Conservation (phyloP, 345 rosid genomes). For the Rhodamnia rubescens region DNA sequence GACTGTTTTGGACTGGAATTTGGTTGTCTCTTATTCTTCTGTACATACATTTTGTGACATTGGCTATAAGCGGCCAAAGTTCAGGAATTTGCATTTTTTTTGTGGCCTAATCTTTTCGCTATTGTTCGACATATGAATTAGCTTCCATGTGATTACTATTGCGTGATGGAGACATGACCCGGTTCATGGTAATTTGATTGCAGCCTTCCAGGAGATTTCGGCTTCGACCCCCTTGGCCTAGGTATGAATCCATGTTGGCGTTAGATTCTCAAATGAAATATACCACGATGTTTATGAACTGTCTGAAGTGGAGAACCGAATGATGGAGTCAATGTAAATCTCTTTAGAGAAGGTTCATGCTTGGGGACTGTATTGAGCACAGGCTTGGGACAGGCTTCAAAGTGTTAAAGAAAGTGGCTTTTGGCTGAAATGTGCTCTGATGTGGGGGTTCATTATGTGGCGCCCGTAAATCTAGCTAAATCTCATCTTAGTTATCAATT, state of each 20-base stretch:
- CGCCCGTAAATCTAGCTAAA: background rate
- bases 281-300: background rate
- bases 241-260: constrained; percentile 19
- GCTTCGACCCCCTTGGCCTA: constrained; percentile 86
- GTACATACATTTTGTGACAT: background rate
- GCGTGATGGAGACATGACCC: background rate
- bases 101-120: background rate
- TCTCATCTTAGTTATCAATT: background rate
- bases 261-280: background rate
- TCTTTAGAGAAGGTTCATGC: background rate
- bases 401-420: background rate
- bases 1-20: background rate
- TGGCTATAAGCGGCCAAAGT: background rate
- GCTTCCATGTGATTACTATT: background rate
- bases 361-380: background rate
- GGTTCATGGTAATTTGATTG: background rate
- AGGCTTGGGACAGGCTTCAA: background rate
- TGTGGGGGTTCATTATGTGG: background rate
- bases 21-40: background rate
- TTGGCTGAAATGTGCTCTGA: background rate
- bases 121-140: background rate
- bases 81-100: background rate
- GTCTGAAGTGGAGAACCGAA: background rate
- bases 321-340: background rate
- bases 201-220: constrained; percentile 87